Evolutionary conservation across 1,284 basidiomycete species (phyloP).

Genomic region (Leccinum solheimii): DNA sequence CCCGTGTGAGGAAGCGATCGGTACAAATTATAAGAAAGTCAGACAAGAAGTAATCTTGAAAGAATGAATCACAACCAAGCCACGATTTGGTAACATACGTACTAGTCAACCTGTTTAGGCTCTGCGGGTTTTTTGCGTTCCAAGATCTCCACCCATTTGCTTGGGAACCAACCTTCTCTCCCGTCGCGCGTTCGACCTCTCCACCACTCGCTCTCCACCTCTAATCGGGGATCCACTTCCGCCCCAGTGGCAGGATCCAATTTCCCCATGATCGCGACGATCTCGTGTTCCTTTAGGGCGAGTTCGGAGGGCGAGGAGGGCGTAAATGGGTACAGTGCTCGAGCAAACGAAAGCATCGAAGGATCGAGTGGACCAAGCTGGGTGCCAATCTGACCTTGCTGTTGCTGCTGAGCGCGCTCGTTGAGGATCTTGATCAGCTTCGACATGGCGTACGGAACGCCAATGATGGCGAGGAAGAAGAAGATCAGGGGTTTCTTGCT

Average conservation of each 20-base stretch:
- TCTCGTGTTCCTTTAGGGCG: conserved; percentile 84
- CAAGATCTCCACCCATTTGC: conserved; percentile 81
- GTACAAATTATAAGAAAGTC: not conserved
- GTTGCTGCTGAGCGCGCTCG: conserved; percentile 57
- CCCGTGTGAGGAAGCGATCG: not conserved
- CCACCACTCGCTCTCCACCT: conserved; percentile 91
- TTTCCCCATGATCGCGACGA: conserved; percentile 91
- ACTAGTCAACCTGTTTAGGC: conserved; percentile 44
- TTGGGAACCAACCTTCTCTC: conserved; percentile 95
- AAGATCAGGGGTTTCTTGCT: conserved; percentile 91
- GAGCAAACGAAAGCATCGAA: conserved; percentile 81
- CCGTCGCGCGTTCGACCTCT: conserved; percentile 93
- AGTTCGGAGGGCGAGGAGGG: conserved; percentile 79
- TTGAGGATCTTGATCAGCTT: conserved; percentile 83
- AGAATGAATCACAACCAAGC: not conserved
- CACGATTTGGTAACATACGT: not conserved
- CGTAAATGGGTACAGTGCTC: conserved; percentile 82
- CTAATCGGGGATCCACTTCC: conserved; percentile 72
- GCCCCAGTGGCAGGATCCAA: conserved; percentile 68
- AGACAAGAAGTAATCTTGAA: not conserved
- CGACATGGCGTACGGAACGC: conserved; percentile 93
- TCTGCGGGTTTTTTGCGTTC: conserved; percentile 44
- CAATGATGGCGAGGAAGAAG: conserved; percentile 95
- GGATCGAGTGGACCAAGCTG: conserved; percentile 68
- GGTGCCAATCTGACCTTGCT: conserved; percentile 33